Percentiles rank a stretch among this genome's conserved stretches.
Conservation (phyloP, 257 asterid genomes). For the Rubia yunnanensis region DNA sequence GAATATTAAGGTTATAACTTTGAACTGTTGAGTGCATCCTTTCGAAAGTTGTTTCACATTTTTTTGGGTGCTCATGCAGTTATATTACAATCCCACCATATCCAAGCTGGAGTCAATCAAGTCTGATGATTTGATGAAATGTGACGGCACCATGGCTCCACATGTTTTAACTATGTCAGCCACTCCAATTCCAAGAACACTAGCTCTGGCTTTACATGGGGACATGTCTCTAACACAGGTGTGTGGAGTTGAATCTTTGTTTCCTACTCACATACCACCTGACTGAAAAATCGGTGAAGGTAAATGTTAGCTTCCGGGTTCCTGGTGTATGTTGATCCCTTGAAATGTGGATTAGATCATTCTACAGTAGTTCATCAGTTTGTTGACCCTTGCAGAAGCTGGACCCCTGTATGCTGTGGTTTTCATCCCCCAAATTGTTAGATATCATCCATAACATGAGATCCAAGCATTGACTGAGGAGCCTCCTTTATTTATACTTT, state of each 20-base stretch:
- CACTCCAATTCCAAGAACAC: slow-evolving; percentile 95
- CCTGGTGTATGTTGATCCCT: not conserved
- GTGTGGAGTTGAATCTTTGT: slow-evolving; percentile 21
- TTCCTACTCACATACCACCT: slow-evolving; percentile 3
- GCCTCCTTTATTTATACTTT: not conserved
- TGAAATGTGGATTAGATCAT: not conserved
- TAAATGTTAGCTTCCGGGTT: not conserved
- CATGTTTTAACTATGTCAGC: slow-evolving; percentile 98
- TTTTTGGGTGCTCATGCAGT: slow-evolving; percentile 31
- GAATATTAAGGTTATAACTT: not conserved
- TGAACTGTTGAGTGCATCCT: not conserved
- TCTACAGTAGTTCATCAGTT: not conserved
- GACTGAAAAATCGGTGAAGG: not conserved
- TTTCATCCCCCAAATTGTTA: not conserved
- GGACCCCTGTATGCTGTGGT: not conserved
- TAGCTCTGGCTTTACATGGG: slow-evolving; percentile 91
- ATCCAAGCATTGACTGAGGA: not conserved
- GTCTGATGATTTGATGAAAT: slow-evolving; percentile 33
- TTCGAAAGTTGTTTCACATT: not conserved
- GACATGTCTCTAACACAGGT: slow-evolving; percentile 98
- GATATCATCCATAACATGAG: not conserved
- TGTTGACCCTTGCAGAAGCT: not conserved
- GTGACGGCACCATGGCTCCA: slow-evolving; percentile 62
- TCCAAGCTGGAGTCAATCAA: slow-evolving; percentile 40
- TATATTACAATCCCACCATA: slow-evolving; percentile 47